These are phyloP conservation scores for Vaccinium vitisidaea DNA, from an alignment of 148 eudicot genomes.

Conservation along the genomic window DNA sequence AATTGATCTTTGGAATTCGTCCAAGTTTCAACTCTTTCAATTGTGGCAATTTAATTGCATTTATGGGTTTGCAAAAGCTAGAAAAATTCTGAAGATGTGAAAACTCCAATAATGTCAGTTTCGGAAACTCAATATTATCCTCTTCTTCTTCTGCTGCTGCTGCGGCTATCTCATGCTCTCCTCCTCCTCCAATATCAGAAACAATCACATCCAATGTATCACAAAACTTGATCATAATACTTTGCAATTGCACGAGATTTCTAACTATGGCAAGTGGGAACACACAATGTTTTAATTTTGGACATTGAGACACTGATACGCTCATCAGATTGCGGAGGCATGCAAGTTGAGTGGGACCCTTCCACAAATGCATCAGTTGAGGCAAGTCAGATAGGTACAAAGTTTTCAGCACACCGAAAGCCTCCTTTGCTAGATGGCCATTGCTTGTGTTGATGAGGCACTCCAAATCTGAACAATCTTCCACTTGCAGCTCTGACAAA, in stretches of 20 bases:
- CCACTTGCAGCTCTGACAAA: too few relatives aligned
- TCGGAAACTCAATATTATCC: not conserved
- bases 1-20: not conserved
- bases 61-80: not conserved
- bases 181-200: not conserved
- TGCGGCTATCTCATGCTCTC: not conserved
- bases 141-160: not conserved
- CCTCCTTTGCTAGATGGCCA: too few relatives aligned
- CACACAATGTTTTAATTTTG: not conserved
- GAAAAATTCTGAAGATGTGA: not conserved
- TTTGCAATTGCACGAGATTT: not conserved
- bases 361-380: too few relatives aligned
- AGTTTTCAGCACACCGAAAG: too few relatives aligned
- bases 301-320: not conserved
- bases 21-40: not conserved
- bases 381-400: too few relatives aligned
- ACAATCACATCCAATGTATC: not conserved
- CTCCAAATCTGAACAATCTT: too few relatives aligned
- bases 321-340: not conserved
- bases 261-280: conserved; percentile 5
- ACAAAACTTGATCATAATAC: not conserved
- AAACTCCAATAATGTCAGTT: not conserved
- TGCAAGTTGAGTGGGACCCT: not conserved
- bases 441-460: not conserved
- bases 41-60: not conserved